Evolutionary conservation across 2,329 filamentous ascomycete genomes (phyloP).

Genomic region (Verticillium nubilum): DNA sequence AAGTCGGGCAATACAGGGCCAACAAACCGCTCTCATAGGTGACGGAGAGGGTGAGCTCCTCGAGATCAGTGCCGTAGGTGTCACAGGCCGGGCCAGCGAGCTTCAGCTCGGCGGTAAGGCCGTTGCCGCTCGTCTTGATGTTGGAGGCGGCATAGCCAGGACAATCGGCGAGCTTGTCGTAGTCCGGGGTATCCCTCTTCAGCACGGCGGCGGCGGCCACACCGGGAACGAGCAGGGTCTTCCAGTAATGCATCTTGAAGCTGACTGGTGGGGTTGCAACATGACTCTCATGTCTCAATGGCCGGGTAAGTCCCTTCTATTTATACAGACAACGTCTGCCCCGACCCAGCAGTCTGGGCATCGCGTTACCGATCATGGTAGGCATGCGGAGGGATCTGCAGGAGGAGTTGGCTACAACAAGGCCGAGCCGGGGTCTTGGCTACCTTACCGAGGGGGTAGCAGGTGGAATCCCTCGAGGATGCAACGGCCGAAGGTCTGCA

Average conservation of each 20-base stretch:
- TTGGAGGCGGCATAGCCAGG: slow-evolving; percentile 44
- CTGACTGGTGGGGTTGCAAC: background rate
- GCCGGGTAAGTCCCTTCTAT: background rate
- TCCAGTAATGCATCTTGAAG: background rate
- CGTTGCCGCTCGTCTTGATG: slow-evolving; percentile 43
- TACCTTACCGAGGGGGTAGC: too few relatives aligned
- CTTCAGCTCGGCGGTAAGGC: slow-evolving; percentile 42
- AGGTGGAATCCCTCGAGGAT: too few relatives aligned
- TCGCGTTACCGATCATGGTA: background rate
- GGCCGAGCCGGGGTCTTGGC: too few relatives aligned
- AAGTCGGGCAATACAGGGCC: background rate
- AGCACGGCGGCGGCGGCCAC: background rate
- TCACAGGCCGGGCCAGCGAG: slow-evolving; percentile 18
- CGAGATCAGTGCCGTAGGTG: slow-evolving; percentile 16
- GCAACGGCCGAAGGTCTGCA: too few relatives aligned
- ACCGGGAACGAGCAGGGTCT: background rate
- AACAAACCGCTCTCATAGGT: slow-evolving; percentile 23
- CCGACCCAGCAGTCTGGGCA: background rate
- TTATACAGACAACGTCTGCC: background rate
- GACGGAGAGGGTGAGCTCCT: slow-evolving; percentile 21
- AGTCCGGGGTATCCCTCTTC: background rate
- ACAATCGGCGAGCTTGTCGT: slow-evolving; percentile 1
- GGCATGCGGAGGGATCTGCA: too few relatives aligned
- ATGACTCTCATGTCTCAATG: background rate
- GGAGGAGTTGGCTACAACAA: too few relatives aligned